phyloP scores from a whole-genome alignment of 495 filamentous ascomycete genomes.

The Achaetomiella virescens region DNA sequence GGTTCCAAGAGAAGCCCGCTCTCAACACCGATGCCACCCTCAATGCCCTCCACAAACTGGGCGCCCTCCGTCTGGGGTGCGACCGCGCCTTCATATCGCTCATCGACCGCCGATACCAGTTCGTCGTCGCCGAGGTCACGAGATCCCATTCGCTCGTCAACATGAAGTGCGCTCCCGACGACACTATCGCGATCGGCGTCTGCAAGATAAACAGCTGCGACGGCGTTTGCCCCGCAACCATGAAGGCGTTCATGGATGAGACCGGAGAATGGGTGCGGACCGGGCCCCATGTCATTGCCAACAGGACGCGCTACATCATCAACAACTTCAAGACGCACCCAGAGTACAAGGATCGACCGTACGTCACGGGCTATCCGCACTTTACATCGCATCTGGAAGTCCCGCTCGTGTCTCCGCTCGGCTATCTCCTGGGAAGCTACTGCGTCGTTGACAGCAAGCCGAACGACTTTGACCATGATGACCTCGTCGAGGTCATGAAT shows the following conservation, averaged over 20 bases:
- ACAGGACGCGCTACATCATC: conserved; percentile 24
- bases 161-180: conserved; percentile 9
- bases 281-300: conserved; percentile 21
- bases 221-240: conserved; percentile 34
- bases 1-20: not conserved
- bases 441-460: conserved; percentile 31
- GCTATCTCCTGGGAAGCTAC: conserved; percentile 30
- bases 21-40: conserved; percentile 33
- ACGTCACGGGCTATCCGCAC: conserved; percentile 22
- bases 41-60: conserved; percentile 41
- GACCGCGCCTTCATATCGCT: conserved; percentile 37
- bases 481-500: conserved; percentile 29
- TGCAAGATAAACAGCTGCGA: conserved; percentile 23
- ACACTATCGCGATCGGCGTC: conserved; percentile 25
- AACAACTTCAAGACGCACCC: conserved; percentile 34
- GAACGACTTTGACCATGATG: conserved; percentile 26
- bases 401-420: conserved; percentile 27
- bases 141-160: conserved; percentile 18
- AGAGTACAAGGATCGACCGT: conserved; percentile 26
- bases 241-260: conserved; percentile 33
- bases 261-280: conserved; percentile 21
- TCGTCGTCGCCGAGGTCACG: conserved; percentile 36
- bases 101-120: conserved; percentile 32
- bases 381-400: conserved; percentile 30
- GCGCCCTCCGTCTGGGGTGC: conserved; percentile 32